A percentile compares a stretch with the other conserved stretches of the same genome.
These are phyloP conservation scores for Microthlaspi erraticum DNA, from an alignment of 345 rosid genomes.

Conservation along the genomic window DNA sequence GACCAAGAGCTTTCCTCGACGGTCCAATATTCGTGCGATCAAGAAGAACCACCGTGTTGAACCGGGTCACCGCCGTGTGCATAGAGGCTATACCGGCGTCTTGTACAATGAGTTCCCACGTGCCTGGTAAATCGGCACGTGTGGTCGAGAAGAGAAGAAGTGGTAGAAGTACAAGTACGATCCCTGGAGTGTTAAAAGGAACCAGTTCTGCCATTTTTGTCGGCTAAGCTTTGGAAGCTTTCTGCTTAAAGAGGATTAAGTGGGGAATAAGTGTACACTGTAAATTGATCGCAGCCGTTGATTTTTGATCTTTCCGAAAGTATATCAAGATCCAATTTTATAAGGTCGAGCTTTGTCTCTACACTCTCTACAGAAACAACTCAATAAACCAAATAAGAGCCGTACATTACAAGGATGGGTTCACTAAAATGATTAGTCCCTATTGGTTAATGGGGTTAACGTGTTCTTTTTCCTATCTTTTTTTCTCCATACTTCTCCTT, in stretches of 20 bases:
- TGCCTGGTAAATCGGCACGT: conserved; percentile 70
- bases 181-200: background rate
- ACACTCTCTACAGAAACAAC: too few relatives aligned
- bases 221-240: conserved; percentile 31
- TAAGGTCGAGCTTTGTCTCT: background rate
- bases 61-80: conserved; percentile 96
- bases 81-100: conserved; percentile 90
- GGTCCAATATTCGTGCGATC: conserved; percentile 94
- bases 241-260: conserved; percentile 29
- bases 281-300: conserved; percentile 22
- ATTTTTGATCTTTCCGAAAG: background rate
- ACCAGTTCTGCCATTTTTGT: conserved; percentile 41
- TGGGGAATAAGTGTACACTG: background rate
- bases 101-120: conserved; percentile 74
- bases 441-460: conserved; percentile 29
- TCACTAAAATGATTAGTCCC: conserved; percentile 23
- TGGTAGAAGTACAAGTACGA: conserved; percentile 2
- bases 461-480: conserved; percentile 29
- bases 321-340: background rate
- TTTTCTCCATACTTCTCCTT: conserved; percentile 8
- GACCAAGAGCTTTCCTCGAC: conserved; percentile 57
- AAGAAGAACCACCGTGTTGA: conserved; percentile 87
- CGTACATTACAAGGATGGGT: too few relatives aligned
- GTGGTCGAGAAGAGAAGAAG: conserved; percentile 21
- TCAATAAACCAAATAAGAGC: conserved; percentile 11